Conservation (phyloP, 129 eudicot species). For the Rutidosis leptorrhynchoides region DNA sequence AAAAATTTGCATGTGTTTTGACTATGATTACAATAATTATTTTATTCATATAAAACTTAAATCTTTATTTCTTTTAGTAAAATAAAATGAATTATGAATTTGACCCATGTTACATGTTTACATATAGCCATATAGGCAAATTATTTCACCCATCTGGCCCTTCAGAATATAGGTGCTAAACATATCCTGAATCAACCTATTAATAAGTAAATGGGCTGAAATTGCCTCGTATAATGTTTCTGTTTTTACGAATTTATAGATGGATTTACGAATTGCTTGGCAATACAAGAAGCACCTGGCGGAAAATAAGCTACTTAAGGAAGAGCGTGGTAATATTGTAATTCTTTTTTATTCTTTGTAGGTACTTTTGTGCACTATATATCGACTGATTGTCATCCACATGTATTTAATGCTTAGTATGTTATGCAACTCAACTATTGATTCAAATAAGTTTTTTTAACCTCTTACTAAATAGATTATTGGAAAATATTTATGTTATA, state of each 20-base stretch:
- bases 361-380: conserved; percentile 3
- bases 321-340: conserved; percentile 58
- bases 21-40: background rate
- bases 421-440: conserved; percentile 1
- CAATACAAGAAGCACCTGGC: conserved; percentile 89
- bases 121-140: background rate
- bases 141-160: background rate
- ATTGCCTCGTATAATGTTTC: background rate
- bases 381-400: background rate
- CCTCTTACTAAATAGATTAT: conserved; percentile 1
- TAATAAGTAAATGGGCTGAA: background rate
- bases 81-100: background rate
- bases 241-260: conserved; percentile 33
- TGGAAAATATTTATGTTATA: conserved; percentile 9
- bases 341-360: conserved; percentile 4
- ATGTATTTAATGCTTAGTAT: background rate
- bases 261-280: conserved; percentile 98
- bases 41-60: no score
- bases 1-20: no score
- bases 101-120: background rate
- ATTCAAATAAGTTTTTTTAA: background rate
- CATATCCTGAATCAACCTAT: background rate
- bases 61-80: no score
- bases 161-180: background rate
- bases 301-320: conserved; percentile 51